Conservation (phyloP, 1,284 basidiomycete species). For the Irpex lacteus region DNA sequence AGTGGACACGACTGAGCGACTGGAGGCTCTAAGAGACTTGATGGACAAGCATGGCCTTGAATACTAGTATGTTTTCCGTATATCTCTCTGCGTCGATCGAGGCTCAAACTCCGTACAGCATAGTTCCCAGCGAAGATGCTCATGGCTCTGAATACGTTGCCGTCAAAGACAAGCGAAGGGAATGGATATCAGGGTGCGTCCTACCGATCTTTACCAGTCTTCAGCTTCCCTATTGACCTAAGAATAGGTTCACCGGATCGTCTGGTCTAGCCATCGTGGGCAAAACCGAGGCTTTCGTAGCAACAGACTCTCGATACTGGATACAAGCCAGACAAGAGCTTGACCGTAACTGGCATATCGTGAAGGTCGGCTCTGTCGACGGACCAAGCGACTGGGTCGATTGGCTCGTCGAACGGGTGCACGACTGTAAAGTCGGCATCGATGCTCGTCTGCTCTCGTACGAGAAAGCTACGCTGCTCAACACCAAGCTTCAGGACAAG, state of each 20-base stretch:
- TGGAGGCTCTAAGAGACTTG: conserved; percentile 64
- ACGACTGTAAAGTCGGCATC: conserved; percentile 70
- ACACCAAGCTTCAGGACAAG: conserved; percentile 47
- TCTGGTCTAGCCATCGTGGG: conserved; percentile 82
- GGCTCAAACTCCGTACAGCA: conserved; percentile 32
- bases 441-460: conserved; percentile 88
- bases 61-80: conserved; percentile 72
- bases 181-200: conserved; percentile 80
- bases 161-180: conserved; percentile 74
- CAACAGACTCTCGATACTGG: conserved; percentile 92
- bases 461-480: conserved; percentile 63
- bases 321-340: conserved; percentile 78
- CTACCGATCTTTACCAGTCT: background rate
- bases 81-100: conserved; percentile 3
- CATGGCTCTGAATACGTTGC: conserved; percentile 90
- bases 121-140: conserved; percentile 84
- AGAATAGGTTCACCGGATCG: conserved; percentile 77
- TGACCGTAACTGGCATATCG: conserved; percentile 75
- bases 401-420: conserved; percentile 62
- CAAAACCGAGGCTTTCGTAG: conserved; percentile 62
- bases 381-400: conserved; percentile 76
- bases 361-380: conserved; percentile 60
- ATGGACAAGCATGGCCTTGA: conserved; percentile 77
- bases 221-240: conserved; percentile 7
- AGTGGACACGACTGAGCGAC: conserved; percentile 56